Base-by-base conservation (phyloP, 805 yeast species). In the Blastobotrys americana region DNA sequence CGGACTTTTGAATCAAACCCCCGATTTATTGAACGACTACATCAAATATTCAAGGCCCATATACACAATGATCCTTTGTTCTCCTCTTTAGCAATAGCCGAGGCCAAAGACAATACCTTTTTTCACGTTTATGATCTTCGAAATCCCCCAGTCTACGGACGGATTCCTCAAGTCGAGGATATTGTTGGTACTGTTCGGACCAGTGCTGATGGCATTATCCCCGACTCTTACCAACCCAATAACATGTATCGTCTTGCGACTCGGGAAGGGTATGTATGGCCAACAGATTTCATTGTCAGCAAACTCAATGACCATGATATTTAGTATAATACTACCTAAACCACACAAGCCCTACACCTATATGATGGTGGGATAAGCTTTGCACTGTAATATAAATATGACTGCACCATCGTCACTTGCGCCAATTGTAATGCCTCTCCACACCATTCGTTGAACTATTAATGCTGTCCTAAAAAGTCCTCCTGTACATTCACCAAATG, bases 51-150 rank as follows among this genome's bases (percentile, higher is more conserved):
- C 34, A 44, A 34, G 19, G 22, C 49, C 19, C 40, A 61, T 36
- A 51, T 62, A 34, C 63, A 60, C 41, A 38, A 46, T 25, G 61
- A 60, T 48, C 59, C 61, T 1, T 35, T 49, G 4, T 63, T 55
- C 44, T 22, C 42, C 19, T 51, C 56, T 15, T 34, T 60, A 21
- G 69, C 66, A 1, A 54, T 57, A 0, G 60, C 59, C 25, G 63
- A 64, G 35, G 51, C 42, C 6, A 25, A 25, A 13, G 34, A 70
- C 31, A 74, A 73, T 51, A 64, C 73, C 0, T 78, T 65, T 59
- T 76, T 82, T 81, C 86, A 88, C 5, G 74, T 85, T 37, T 81
- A 76, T 52, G 95, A 84, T 58, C 69, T 80, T 49, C 69, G 93
- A 47, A 75, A 71, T 39, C 71, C 77, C 1, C 87, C 90, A 1